A percentile compares a stretch with the other conserved stretches of the same genome.
Evolutionary conservation across 331 rosid species (phyloP).

Genomic region (Pyracantha coccinea): DNA sequence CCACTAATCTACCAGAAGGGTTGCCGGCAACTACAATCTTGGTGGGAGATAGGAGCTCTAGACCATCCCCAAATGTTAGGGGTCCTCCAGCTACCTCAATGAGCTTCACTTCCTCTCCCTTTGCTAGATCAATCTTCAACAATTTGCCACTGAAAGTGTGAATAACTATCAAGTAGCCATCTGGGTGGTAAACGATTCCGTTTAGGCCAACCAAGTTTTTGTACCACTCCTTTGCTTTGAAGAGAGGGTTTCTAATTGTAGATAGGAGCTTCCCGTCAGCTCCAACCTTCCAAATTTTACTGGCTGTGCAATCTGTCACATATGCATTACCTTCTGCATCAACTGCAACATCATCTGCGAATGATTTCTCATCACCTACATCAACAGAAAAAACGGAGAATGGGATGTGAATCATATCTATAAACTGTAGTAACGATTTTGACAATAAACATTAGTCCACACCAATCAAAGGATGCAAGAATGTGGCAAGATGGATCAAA

Average conservation of each 20-base stretch:
- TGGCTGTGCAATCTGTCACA: conserved; percentile 55
- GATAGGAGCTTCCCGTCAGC: conserved; percentile 52
- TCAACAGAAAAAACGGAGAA: not conserved
- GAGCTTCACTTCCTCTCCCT: conserved; percentile 57
- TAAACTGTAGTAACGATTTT: not conserved
- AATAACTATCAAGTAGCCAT: conserved; percentile 62
- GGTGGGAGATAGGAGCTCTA: conserved; percentile 58
- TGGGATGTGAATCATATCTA: not conserved
- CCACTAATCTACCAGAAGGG: conserved; percentile 78
- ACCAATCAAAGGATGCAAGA: not conserved
- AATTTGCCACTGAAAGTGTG: conserved; percentile 70
- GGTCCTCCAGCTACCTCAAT: conserved; percentile 49
- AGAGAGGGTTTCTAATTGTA: conserved; percentile 51
- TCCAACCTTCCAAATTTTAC: conserved; percentile 84
- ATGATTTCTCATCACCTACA: conserved; percentile 68
- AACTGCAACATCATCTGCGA: conserved; percentile 79
- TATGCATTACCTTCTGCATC: conserved; percentile 88
- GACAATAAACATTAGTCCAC: not conserved
- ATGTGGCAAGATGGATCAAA: not conserved
- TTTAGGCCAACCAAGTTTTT: conserved; percentile 63
- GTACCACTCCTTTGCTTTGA: conserved; percentile 70
- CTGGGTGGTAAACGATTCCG: conserved; percentile 89
- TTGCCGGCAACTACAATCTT: conserved; percentile 77
- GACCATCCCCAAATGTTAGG: conserved; percentile 67
- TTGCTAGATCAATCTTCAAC: conserved; percentile 57